Evolutionary conservation across 257 asterid genomes (phyloP), one percentile per base, ranked within the genome.

Genomic region (Galeopsis tetrahit): DNA sequence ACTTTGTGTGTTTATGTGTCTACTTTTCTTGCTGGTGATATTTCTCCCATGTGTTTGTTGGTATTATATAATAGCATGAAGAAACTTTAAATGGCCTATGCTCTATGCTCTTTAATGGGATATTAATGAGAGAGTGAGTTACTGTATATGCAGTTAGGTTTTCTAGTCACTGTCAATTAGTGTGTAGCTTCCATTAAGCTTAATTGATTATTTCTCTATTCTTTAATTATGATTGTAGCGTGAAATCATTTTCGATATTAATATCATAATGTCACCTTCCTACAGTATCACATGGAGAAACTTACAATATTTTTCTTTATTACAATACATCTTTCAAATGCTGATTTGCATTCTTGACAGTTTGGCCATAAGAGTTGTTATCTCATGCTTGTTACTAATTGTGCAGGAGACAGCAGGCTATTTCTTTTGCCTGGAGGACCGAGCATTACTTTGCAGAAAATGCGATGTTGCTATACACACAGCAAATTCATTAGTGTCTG

Each of bases 401-500:
- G 2, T 81, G 78, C 94, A 93, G 98, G 97, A 91, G 83, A 71
- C 95, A 1, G 84, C 83, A 40, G 97, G 97, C 61, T 93, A 87
- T 79, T 87, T 93, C 96, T 93, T 93, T 82, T 93, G 97, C 84
- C 83, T 93, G 55, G 97, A 93, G 84, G 98, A 93, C 70, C 88
- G 98, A 68, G 97, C 98, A 74, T 74, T 93, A 69, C 90, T 93
- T 8, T 93, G 98, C 85, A 71, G 97, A 69, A 89, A 85, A 73
- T 93, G 98, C 63, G 98, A 93, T 82, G 86, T 90, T 31, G 84
- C 92, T 51, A 83, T 89, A 70, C 98, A 93, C 84, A 75, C 89
- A 0, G 87, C 79, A 9, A 93, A 93, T 77, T 8, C 85, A 17
- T 72, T 83, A 68, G 97, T 91, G 48, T 86, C 97, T 8, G 81